A percentile compares a stretch with the other conserved stretches of the same genome.
These are phyloP conservation scores for Neoscytalidium dimidiatum DNA, from an alignment of 2,329 filamentous ascomycete genomes.

Conservation along the genomic window DNA sequence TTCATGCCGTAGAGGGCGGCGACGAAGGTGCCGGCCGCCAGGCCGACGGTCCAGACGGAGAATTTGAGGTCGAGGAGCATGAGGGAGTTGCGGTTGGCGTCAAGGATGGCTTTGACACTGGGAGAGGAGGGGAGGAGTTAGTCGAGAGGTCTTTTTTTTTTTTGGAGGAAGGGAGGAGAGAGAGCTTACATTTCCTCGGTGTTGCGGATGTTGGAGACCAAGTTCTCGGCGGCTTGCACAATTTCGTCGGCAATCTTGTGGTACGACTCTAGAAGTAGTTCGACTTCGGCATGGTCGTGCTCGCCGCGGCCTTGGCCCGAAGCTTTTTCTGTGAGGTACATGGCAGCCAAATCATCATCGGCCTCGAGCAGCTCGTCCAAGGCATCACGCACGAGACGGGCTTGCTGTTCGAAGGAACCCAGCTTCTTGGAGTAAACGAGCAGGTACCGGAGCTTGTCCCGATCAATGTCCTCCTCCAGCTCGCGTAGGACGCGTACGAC, in stretches of 20 bases:
- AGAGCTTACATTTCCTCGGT: constrained; percentile 85
- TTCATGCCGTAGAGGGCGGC: constrained; percentile 99
- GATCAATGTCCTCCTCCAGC: constrained; percentile 93
- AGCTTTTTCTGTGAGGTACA: constrained; percentile 92
- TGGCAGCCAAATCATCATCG: constrained; percentile 89
- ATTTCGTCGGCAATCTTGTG: constrained; percentile 98
- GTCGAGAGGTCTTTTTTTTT: background rate
- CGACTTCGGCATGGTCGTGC: constrained; percentile 92
- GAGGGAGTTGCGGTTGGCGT: constrained; percentile 95
- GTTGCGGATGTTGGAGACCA: constrained; percentile 93
- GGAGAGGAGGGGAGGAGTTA: background rate
- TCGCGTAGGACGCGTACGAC: constrained; percentile 87
- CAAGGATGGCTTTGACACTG: constrained; percentile 92
- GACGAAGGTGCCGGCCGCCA: constrained; percentile 91
- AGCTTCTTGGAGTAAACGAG: constrained; percentile 94
- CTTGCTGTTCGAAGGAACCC: constrained; percentile 96
- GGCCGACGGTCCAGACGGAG: constrained; percentile 90
- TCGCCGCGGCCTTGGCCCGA: constrained; percentile 71
- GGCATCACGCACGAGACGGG: constrained; percentile 87
- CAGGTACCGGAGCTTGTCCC: constrained; percentile 86
- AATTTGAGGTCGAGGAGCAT: constrained; percentile 98
- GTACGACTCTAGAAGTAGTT: constrained; percentile 95
- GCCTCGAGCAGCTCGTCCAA: constrained; percentile 95
- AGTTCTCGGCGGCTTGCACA: constrained; percentile 88
- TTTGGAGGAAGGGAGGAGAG: background rate